phyloP scores from a whole-genome alignment of 805 yeast species.

The Saccharomycopsis babjevae region DNA sequence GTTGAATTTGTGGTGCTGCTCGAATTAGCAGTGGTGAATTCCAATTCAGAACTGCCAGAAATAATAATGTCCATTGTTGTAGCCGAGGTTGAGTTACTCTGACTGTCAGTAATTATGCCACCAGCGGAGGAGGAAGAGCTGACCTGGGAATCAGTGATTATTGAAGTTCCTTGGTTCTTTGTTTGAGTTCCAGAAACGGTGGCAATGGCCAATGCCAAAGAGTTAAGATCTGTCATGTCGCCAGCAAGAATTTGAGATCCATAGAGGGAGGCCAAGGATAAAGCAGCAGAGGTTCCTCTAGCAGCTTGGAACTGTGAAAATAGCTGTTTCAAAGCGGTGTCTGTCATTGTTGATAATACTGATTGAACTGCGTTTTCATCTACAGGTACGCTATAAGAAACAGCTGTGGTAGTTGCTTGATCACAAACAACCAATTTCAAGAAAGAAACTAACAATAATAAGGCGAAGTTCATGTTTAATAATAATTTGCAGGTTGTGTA shows the following conservation, averaged over 20 bases:
- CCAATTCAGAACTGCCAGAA: neutral
- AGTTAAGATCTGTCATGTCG: conserved; percentile 13
- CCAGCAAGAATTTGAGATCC: conserved; percentile 16
- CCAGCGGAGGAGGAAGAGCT: neutral
- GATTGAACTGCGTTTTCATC: conserved; percentile 12
- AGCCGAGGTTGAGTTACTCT: neutral
- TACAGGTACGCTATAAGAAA: conserved; percentile 9
- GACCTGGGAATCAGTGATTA: conserved; percentile 5
- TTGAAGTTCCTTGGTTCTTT: conserved; percentile 2
- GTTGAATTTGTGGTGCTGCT: neutral
- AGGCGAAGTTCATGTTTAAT: neutral
- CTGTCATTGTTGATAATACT: conserved; percentile 13
- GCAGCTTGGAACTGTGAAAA: conserved; percentile 17
- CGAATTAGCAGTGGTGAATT: neutral
- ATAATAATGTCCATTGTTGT: neutral
- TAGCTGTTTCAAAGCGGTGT: conserved; percentile 8
- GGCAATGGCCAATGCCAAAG: conserved; percentile 14
- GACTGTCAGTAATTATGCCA: neutral
- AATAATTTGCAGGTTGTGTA: too few relatives aligned
- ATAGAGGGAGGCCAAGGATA: conserved; percentile 18
- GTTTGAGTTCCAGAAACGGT: conserved; percentile 10
- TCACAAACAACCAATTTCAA: neutral
- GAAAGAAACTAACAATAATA: neutral
- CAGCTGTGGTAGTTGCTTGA: neutral
- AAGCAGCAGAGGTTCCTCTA: conserved; percentile 18